A percentile compares a stretch with the other conserved stretches of the same genome.
phyloP scores from a whole-genome alignment of 164 flowering plant genomes.

The Kingdonia uniflora region DNA sequence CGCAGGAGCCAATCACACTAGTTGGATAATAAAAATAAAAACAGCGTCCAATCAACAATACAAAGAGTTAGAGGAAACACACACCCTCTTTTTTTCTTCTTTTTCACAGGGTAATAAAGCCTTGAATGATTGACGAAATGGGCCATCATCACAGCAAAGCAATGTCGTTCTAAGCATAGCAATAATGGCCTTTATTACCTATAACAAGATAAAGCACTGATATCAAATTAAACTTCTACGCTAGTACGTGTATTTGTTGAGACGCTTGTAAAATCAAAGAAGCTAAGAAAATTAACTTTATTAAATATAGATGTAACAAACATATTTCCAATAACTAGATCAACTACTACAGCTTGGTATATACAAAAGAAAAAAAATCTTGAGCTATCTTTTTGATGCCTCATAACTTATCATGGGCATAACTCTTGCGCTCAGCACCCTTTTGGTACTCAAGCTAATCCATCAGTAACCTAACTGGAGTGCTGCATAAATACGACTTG shows the following conservation, averaged over 20 bases:
- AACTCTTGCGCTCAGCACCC: too few relatives aligned
- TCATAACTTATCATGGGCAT: too few relatives aligned
- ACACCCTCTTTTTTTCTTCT: slow-evolving; percentile 80
- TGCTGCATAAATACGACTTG: too few relatives aligned
- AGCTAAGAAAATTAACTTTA: neutral
- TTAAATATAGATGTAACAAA: neutral
- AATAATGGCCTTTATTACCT: slow-evolving; percentile 69
- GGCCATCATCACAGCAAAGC: slow-evolving; percentile 69
- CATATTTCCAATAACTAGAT: too few relatives aligned
- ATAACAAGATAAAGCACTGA: slow-evolving; percentile 8
- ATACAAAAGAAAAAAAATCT: too few relatives aligned
- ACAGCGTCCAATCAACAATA: neutral
- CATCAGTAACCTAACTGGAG: too few relatives aligned
- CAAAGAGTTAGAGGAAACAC: slow-evolving; percentile 1
- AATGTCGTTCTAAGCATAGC: slow-evolving; percentile 71
- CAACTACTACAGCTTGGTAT: too few relatives aligned
- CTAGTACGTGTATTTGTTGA: neutral
- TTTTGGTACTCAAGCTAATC: too few relatives aligned
- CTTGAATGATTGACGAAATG: slow-evolving; percentile 78
- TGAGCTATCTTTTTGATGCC: too few relatives aligned
- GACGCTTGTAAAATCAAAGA: neutral
- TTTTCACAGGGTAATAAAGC: slow-evolving; percentile 70
- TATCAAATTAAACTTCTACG: slow-evolving; percentile 4
- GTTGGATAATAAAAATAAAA: neutral
- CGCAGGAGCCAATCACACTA: too few relatives aligned